These are phyloP conservation scores for Euphorbia peplus DNA, from an alignment of 345 rosid genomes.

Conservation along the genomic window DNA sequence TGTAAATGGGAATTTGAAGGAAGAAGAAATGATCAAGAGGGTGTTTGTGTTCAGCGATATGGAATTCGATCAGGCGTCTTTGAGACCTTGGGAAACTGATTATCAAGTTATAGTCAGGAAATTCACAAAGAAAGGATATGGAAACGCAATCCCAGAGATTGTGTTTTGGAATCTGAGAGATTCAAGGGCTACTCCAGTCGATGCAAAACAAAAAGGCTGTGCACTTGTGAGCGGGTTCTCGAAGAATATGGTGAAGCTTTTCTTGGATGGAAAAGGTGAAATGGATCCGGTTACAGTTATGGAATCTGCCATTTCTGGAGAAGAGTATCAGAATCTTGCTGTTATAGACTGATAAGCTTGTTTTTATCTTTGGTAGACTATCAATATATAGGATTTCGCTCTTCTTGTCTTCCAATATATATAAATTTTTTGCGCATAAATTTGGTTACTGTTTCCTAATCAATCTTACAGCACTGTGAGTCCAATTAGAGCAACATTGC, in stretches of 20 bases:
- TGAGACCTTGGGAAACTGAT: conserved; percentile 46
- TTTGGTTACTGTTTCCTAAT: too few species aligned
- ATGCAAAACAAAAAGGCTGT: conserved; percentile 34
- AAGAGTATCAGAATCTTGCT: conserved; percentile 41
- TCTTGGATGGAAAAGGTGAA: conserved; percentile 42
- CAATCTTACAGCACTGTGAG: too few species aligned
- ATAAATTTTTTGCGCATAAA: too few species aligned
- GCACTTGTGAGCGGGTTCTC: conserved; percentile 67
- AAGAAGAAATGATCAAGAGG: conserved; percentile 54
- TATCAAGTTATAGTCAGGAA: conserved; percentile 42
- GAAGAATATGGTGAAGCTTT: conserved; percentile 55
- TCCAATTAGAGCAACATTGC: too few species aligned
- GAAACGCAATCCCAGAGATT: conserved; percentile 43
- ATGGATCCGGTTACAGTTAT: conserved; percentile 35
- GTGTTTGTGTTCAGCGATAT: conserved; percentile 67
- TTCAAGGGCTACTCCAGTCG: conserved; percentile 47
- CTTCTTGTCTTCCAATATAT: too few species aligned
- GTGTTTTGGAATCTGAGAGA: conserved; percentile 70
- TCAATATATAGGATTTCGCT: too few species aligned
- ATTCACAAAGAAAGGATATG: conserved; percentile 42
- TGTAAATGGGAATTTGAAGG: conserved; percentile 35
- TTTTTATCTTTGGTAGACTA: neutral
- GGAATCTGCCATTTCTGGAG: conserved; percentile 42
- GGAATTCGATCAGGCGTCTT: conserved; percentile 51
- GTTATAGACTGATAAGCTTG: conserved; percentile 47